Evolutionary conservation across 192 early-diverging fungal genomes (phyloP).

Genomic region (Martensiomyces pterosporus): DNA sequence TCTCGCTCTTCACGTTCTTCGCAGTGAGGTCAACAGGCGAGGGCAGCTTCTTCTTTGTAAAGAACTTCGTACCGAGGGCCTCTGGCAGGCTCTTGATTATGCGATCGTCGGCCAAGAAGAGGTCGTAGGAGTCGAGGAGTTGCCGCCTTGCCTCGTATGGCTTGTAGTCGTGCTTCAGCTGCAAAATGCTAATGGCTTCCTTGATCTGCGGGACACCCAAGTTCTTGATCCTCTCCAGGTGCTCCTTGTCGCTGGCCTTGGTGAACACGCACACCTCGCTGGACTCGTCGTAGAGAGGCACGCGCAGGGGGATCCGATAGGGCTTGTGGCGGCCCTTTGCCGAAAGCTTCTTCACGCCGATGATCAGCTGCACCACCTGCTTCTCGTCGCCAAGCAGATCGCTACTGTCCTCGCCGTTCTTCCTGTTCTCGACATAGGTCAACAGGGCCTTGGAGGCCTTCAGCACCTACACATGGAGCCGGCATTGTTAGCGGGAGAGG

Average conservation of each 20-base stretch:
- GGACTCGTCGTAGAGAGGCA: constrained; percentile 59
- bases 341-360: constrained; percentile 69
- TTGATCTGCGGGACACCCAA: constrained; percentile 59
- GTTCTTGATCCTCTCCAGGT: constrained; percentile 64
- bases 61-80: constrained; percentile 80
- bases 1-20: constrained; percentile 17
- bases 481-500: no score
- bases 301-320: constrained; percentile 64
- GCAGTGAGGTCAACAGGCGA: constrained; percentile 16
- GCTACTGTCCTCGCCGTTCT: constrained; percentile 32
- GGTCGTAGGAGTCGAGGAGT: constrained; percentile 68
- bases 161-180: constrained; percentile 77
- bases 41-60: constrained; percentile 74
- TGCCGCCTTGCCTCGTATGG: constrained; percentile 76
- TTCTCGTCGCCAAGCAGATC: constrained; percentile 53
- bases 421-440: constrained; percentile 23
- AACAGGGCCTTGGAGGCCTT: constrained; percentile 40
- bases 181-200: constrained; percentile 71
- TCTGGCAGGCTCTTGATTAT: constrained; percentile 71
- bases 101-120: constrained; percentile 87
- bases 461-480: no score
- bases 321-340: constrained; percentile 60
- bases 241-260: constrained; percentile 78
- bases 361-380: constrained; percentile 57
- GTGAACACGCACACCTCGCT: constrained; percentile 83